Evolutionary conservation across 1,284 basidiomycete species (phyloP), one percentile per base, ranked within the genome.

Genomic region (Fomitopsis palustris): DNA sequence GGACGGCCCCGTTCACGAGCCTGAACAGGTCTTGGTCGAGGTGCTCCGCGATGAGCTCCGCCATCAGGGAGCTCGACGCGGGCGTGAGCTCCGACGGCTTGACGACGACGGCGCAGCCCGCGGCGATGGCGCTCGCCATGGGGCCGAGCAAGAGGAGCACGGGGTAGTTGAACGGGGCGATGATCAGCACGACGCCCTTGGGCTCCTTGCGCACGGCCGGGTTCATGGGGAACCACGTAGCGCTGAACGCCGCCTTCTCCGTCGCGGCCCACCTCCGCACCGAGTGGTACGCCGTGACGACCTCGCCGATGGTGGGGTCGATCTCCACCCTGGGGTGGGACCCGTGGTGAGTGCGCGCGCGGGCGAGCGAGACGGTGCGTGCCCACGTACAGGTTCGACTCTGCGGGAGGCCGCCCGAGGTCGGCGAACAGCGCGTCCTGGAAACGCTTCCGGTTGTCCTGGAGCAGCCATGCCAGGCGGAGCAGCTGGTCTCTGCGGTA

Each of bases 81-180:
- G 88, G 83, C 0, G 87, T 78, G n/a, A 87, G 77, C 71, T 97
- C 95, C 0, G 93, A 92, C 0, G 90, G 90, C 74, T 96, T 96
- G 65, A 95, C 58, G 1, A 90, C 77, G 3, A 82, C 84, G 0
- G 88, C 81, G 69, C 88, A 90, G 0, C 93, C 93, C 14, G 93
- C 91, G 0, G 93, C 88, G 39, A 95, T 84, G 3, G 93, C 93
- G 27, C 87, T 86, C 23, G 85, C 88, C 65, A 90, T 57, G 17
- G 86, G 85, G 1, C 75, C 73, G 3, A 88, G 49, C 0, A 78
- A 68, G 43, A 86, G 69, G 75, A 77, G 86, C 6, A 87, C 43
- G 0, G 78, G 79, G 45, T 73, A 74, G 61, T 89, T 90, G 77
- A 88, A 88, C 0, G 86, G 85, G 35, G 76, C 76, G 56, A 88